Base-by-base conservation (phyloP, 495 filamentous ascomycete species). In the Penicillium macrosclerotiorum region DNA sequence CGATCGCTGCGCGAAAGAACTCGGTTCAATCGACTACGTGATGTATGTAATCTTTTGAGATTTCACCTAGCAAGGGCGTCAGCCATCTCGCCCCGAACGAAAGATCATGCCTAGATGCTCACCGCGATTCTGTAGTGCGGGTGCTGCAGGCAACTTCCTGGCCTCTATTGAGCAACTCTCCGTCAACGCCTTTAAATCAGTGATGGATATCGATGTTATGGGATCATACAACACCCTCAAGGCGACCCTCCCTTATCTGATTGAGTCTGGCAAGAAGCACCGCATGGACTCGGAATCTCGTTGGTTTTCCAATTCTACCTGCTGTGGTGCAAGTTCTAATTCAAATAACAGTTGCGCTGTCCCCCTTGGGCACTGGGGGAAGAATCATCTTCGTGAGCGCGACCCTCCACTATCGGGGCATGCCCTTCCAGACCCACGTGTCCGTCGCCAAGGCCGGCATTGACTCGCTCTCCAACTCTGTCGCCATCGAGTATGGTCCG, bases 201-300 rank as follows among this genome's bases (percentile, higher is more conserved):
- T 98, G 30, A 90, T 98, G 51, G 93, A 98, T 34, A 98, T 98
- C 57, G 93, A 98, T 61, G 83, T 95, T 1, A 64, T 96, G 20
- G 93, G 93, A 20, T 93, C 88, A 4, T 98, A 85, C 66, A 94
- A 97, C 67, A 96, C 89, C 5, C 75, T 95, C 52, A 98, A 98
- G 71, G 92, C 93, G 2, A 90, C 88, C 0, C 65, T 96, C 5
- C 84, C 87, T 0, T 75, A 95, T 54, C 77, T 98, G 29, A 57
- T 88, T 17, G 76, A 77, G 57, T 95, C 90, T 1, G 89, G 84
- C 1, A 54, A 63, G 5, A 80, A 81, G 60, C 81, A 84, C 55
- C 66, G 59, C 34, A 70, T 78, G 20, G 74, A 78, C 50, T 65
- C 73, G 5, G 64, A 65, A 23, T 59, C 69, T 13, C 57, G 71